phyloP scores from a whole-genome alignment of 805 yeast genomes.

The Kodamaea kaohsiungensis region DNA sequence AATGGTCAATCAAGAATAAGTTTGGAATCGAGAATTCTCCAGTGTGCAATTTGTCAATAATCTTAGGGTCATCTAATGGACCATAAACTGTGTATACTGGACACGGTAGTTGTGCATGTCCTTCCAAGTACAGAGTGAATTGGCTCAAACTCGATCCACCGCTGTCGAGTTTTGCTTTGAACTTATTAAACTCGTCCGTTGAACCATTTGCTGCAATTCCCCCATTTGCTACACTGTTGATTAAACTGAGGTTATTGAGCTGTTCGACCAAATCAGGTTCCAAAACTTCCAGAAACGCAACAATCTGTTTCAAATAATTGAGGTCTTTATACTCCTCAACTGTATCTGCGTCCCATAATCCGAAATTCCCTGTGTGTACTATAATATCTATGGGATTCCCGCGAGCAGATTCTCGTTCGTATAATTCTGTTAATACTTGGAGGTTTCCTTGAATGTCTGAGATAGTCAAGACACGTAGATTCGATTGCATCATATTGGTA shows the following conservation, averaged over 20 bases:
- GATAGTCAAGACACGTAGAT: constrained; percentile 20
- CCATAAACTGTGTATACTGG: constrained; percentile 83
- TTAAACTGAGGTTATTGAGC: constrained; percentile 44
- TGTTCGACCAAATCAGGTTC: constrained; percentile 49
- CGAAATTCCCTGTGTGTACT: constrained; percentile 34
- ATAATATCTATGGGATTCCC: constrained; percentile 19
- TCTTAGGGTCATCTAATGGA: constrained; percentile 70
- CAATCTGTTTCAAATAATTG: constrained; percentile 59
- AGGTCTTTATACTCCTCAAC: constrained; percentile 53
- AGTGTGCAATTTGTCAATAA: constrained; percentile 59
- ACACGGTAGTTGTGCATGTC: constrained; percentile 45
- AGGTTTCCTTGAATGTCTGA: constrained; percentile 35
- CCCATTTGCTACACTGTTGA: constrained; percentile 1
- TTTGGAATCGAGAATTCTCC: constrained; percentile 58
- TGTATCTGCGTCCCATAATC: constrained; percentile 65
- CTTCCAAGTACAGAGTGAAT: constrained; percentile 20
- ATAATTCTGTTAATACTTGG: constrained; percentile 16
- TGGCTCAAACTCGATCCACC: constrained; percentile 17
- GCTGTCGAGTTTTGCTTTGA: constrained; percentile 6
- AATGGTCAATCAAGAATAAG: constrained; percentile 62
- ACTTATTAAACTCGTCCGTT: constrained; percentile 10
- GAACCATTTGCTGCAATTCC: not conserved
- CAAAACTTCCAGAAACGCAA: constrained; percentile 63
- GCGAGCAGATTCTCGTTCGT: constrained; percentile 10
- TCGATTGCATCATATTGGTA: not conserved